A percentile compares a stretch with the other conserved stretches of the same genome.
These are phyloP conservation scores for Dictyostelium intermedium DNA, from an alignment of 78 protist species.

Conservation along the genomic window DNA sequence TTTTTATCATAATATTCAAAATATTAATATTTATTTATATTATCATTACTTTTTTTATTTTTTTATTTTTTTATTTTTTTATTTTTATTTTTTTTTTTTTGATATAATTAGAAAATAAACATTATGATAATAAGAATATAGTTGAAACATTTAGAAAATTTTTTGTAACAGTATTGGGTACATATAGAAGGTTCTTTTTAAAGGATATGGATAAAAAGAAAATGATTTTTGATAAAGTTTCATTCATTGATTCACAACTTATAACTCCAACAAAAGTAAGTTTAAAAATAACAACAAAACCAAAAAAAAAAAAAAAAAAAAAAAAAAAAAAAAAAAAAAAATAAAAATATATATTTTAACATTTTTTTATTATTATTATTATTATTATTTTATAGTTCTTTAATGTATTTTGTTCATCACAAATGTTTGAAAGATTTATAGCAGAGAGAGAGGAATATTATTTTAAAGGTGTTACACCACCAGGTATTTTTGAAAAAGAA, in stretches of 20 bases:
- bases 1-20: neutral
- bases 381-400: conserved; percentile 24
- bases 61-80: too few relatives aligned
- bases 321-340: neutral
- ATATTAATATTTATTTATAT: neutral
- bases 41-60: too few relatives aligned
- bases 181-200: conserved; percentile 75
- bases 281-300: neutral
- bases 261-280: conserved; percentile 58
- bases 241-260: conserved; percentile 72
- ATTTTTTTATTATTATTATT: neutral
- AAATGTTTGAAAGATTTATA: conserved; percentile 79
- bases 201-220: conserved; percentile 72
- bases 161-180: conserved; percentile 61
- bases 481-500: conserved; percentile 68
- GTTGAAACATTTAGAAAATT: conserved; percentile 73
- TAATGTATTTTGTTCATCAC: conserved; percentile 62
- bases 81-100: neutral
- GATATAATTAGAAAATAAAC: conserved; percentile 2
- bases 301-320: neutral
- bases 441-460: conserved; percentile 77
- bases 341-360: too few relatives aligned
- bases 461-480: conserved; percentile 69
- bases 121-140: conserved; percentile 53
- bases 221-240: conserved; percentile 61